Evolutionary conservation across 768 basidiomycete species (phyloP), one percentile per base, ranked within the genome.

Genomic region (Termitomyces titanicus): DNA sequence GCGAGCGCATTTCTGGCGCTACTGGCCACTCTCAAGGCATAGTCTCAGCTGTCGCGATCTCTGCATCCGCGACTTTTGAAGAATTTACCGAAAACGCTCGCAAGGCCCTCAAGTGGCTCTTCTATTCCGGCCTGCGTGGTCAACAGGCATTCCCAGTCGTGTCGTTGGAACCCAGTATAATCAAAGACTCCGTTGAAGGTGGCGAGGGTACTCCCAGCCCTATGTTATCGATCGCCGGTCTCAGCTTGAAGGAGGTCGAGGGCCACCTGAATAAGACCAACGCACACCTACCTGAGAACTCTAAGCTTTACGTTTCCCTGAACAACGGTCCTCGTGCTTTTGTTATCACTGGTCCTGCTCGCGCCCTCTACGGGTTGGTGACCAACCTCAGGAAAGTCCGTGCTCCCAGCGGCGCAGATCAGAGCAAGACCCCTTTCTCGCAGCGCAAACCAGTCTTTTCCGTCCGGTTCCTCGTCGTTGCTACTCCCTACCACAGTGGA

Each of bases 21-120:
- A 98, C 97, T 15, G 97, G 97, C 31, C 97, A 99, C 73, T 98
- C 95, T 2, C 96, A 98, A 71, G 97, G 97, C 61, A 85, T 99
- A 63, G 86, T 97, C 46, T 92, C 95, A 12, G 97, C 97, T n/a
- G 82, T 95, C 50, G 86, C 83, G 37, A 84, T 98, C 64, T 81
- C 95, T 7, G 84, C 91, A 5, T 93, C 94, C 5, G 77, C 78
- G 17, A 84, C 85, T 24, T 84, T 86, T 57, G 86, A 87, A 45
- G 85, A 87, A 3, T 91, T 93, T 70, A 74, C 80, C 53, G 72
- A 72, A 55, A 96, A 97, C 72, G 79, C 85, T 9, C 75, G 79
- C 67, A 95, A 96, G 70, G 92, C 93, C 33, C 70, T 98, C 63
- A 88, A 81, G 63, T 96, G 94, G 86, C 81, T 97, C 18, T 96